Base-by-base conservation (phyloP, 208 protist species). In the Trypanosoma melophagium region DNA sequence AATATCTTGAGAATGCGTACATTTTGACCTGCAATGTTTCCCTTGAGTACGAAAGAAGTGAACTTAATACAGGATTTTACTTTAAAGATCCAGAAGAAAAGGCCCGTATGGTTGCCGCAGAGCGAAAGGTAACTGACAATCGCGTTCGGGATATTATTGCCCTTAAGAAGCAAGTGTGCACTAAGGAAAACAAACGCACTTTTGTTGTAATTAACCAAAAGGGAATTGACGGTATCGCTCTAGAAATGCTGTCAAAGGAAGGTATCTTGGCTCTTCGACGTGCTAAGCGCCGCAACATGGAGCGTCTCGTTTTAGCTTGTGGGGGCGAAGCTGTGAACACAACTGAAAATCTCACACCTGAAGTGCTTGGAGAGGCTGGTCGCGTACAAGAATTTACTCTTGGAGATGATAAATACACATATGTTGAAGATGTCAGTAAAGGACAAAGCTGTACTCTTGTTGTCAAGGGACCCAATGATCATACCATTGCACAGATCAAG, bases 181-280 rank as follows among this genome's bases (percentile, higher is more conserved):
- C 93, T 41, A 94, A 95, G 71, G 93, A 93, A 19, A 93, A 95
- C 65, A 89, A 96, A 44, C 95, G 98, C 54, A 76, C 81, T 12
- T 99, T 99, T 81, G 93, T 99, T 22, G 89, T 99, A 40, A 99
- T 99, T 69, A 99, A 99, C 81, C 98, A 99, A 84, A 99, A 99
- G 82, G 99, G 99, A 65, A 99, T 99, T 77, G 99, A 99, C 87
- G 98, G 97, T 19, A 92, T 99, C 59, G 97, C 98, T n/a, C 90
- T 99, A 10, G 98, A 99, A 67, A 98, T 99, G 94, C 87, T 99
- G 21, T 95, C 98, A 12, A 99, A 99, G 72, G 98, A 98, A 60
- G 94, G 96, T 58, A 99, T 99, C 73, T 77, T 99, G 14, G 99
- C 94, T 21, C 86, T 99, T 8, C 94, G 99, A 44, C 88, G 99